Base-by-base conservation (phyloP, 768 basidiomycete genomes). In the Crassisporium funariophilum region DNA sequence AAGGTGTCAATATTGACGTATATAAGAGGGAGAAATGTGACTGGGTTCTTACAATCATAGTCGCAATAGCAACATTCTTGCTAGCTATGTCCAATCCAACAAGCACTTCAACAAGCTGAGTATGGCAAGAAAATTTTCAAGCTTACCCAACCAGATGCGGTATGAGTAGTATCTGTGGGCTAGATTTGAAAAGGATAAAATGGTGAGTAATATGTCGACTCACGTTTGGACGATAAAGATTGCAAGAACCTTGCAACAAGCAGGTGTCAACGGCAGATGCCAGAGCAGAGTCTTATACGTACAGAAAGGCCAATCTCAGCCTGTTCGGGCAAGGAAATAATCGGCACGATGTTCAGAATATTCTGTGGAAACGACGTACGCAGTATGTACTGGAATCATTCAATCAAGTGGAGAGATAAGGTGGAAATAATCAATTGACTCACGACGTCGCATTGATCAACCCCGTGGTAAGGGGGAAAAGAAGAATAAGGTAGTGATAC, bases 211-310 rank as follows among this genome's bases (percentile, higher is more conserved):
- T n/a, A 15, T 24, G 27, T 15, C 8, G 13, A 44, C 57, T 37
- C 35, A 63, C 62, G 54, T 46, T 47, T 63, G 60, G 6, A 63
- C 58, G 39, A 60, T 54, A 19, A 50, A 52, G 31, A 58, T 41
- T 22, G 40, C 56, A 20, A 61, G 23, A 9, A 53, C 42, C 61
- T 60, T 39, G 41, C 46, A 21, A 20, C 20, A 31, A 6, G n/a
- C 29, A 41, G n/a, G 7, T 19, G 8, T 48, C 23, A 46, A 33
- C 11, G 10, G 16, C 5, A 15, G 16, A 29, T 12, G 4, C 7
- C 10, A 38, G 8, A 17, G n/a, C 16, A n/a, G 31, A 33, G 16
- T 37, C n/a, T n/a, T n/a, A 39, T 21, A 36, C 48, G 20, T 39
- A 56, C 55, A 19, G 58, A 52, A 17, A 59, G 25, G n/a, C 41